A percentile compares a stretch with the other conserved stretches of the same genome.
These are phyloP conservation scores for Neonectria coccinea DNA, from an alignment of 2,329 filamentous ascomycete genomes.

Conservation along the genomic window DNA sequence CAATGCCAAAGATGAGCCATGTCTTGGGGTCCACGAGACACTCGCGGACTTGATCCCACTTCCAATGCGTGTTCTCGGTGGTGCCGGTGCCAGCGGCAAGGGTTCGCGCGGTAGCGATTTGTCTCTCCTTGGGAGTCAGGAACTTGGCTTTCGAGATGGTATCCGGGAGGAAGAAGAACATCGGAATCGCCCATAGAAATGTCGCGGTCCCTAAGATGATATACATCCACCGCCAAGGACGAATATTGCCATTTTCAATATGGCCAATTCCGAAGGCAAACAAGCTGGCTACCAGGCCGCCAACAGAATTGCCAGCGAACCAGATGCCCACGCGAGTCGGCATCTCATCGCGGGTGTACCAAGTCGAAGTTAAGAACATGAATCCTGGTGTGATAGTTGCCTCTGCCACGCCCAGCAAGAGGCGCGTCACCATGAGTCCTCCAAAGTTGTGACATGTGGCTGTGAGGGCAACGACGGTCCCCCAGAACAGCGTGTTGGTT, in stretches of 20 bases:
- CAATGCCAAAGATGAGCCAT: slow-evolving; percentile 68
- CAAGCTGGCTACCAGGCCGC: slow-evolving; percentile 61
- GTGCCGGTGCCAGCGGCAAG: slow-evolving; percentile 63
- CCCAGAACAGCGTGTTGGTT: slow-evolving; percentile 63
- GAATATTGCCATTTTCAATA: slow-evolving; percentile 55
- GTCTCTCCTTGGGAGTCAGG: slow-evolving; percentile 64
- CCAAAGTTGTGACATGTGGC: slow-evolving; percentile 61
- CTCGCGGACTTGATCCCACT: slow-evolving; percentile 64
- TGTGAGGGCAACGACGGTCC: slow-evolving; percentile 58
- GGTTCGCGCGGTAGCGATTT: slow-evolving; percentile 60
- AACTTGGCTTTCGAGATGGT: slow-evolving; percentile 67
- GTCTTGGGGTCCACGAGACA: slow-evolving; percentile 69
- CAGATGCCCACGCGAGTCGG: slow-evolving; percentile 66
- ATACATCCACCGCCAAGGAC: slow-evolving; percentile 70
- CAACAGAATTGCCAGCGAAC: slow-evolving; percentile 65
- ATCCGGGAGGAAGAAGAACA: slow-evolving; percentile 64
- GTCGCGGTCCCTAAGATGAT: slow-evolving; percentile 65
- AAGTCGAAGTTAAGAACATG: slow-evolving; percentile 67
- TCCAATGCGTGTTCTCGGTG: slow-evolving; percentile 62
- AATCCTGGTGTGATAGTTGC: slow-evolving; percentile 66
- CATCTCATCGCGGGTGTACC: slow-evolving; percentile 69
- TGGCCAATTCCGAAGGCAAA: slow-evolving; percentile 69
- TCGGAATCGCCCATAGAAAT: slow-evolving; percentile 61
- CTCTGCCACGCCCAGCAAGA: slow-evolving; percentile 67
- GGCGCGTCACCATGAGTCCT: slow-evolving; percentile 62